These are phyloP conservation scores for Dipodascus albidus DNA, from an alignment of 805 yeast genomes.

Conservation along the genomic window DNA sequence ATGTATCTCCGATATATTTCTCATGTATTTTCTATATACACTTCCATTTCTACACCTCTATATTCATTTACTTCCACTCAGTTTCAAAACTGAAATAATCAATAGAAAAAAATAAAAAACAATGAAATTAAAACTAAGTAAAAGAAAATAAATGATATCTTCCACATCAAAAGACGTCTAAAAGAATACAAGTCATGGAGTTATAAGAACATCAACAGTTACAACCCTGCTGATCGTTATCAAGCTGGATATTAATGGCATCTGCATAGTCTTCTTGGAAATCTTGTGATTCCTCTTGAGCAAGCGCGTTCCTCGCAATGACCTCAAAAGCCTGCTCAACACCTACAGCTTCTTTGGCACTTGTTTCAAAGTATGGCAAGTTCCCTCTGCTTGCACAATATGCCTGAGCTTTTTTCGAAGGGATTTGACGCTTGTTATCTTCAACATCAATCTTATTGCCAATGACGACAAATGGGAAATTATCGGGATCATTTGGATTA, in stretches of 20 bases:
- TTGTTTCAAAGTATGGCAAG: slow-evolving; percentile 90
- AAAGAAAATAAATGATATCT: too few relatives aligned
- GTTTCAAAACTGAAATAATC: too few relatives aligned
- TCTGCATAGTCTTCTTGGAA: slow-evolving; percentile 90
- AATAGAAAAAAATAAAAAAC: too few relatives aligned
- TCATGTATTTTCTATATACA: too few relatives aligned
- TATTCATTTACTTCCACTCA: too few relatives aligned
- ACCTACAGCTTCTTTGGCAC: slow-evolving; percentile 93
- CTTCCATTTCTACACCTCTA: too few relatives aligned
- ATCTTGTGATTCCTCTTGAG: slow-evolving; percentile 87
- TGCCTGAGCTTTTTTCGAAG: slow-evolving; percentile 48
- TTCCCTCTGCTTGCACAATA: slow-evolving; percentile 58
- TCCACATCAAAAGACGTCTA: background rate
- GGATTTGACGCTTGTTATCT: slow-evolving; percentile 71
- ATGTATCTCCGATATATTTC: too few relatives aligned
- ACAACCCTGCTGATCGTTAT: slow-evolving; percentile 67
- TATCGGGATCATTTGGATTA: slow-evolving; percentile 85
- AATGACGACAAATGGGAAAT: slow-evolving; percentile 88
- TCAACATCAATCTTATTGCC: slow-evolving; percentile 95
- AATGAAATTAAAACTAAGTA: background rate
- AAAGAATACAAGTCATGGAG: background rate
- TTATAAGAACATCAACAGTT: slow-evolving; percentile 38
- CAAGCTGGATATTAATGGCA: slow-evolving; percentile 90
- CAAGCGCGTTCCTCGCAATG: slow-evolving; percentile 88
- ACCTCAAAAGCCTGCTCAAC: slow-evolving; percentile 95